Evolutionary conservation across 2,329 filamentous ascomycete genomes (phyloP), one percentile per base, ranked within the genome.

Genomic region (Fusarium nematophilum): DNA sequence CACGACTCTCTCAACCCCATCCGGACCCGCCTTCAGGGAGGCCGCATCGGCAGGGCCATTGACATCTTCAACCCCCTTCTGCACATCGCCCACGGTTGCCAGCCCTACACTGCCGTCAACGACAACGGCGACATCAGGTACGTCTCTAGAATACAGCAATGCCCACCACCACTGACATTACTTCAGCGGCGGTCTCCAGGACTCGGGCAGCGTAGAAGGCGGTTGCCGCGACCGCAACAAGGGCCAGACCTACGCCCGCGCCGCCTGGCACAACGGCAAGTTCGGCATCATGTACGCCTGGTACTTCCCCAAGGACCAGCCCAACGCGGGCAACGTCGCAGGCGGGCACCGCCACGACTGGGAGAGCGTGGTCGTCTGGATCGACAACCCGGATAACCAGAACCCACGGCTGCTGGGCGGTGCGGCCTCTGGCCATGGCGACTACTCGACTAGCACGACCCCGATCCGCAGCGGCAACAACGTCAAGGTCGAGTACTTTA

Each of bases 51-150:
- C 25, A 42, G 47, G n/a, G 56, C 71, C 31, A 70, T 72, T 31
- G 56, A 64, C 36, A 72, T 69, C 59, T 72, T 69, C 55, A 65
- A 72, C 53, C 72, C 72, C 9, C 63, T 64, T 37, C 67, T 75
- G 6, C 61, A 70, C 9, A 81, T 87, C 5, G 77, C 79, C 14
- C 83, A 84, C 63, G 86, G 86, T 38, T 89, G 86, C 58, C 85
- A 87, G 13, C 83, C 86, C 0, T 89, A 85, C 64, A 84, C 86
- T 1, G 86, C 81, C 2, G 85, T 89, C 2, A 81, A 88, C 56
- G 76, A 77, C 2, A 70, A 74, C 0, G 86, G 86, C 3, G 77
- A 88, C 61, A 86, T 81, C 5, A 77, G 79, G 85, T 87, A 70
- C 55, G 29, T n/a, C n/a, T n/a, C n/a, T n/a, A n/a, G 23, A 15